These are phyloP conservation scores for Suillus spraguei DNA, from an alignment of 768 basidiomycete genomes.

Conservation along the genomic window DNA sequence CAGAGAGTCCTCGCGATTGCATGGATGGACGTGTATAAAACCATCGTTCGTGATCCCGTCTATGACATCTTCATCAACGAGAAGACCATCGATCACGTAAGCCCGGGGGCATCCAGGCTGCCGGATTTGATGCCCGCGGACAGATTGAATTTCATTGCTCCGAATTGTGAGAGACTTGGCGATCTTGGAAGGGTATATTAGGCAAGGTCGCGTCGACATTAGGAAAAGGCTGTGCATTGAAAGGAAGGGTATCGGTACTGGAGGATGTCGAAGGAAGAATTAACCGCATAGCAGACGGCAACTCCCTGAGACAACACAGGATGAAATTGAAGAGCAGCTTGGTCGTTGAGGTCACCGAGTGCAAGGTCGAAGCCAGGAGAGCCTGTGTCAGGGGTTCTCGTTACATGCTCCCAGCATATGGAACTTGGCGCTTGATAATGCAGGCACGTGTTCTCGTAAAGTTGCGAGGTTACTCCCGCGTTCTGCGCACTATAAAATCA, in stretches of 20 bases:
- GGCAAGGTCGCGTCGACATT: neutral
- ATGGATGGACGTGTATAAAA: neutral
- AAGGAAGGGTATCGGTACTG: neutral
- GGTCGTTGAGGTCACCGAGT: neutral
- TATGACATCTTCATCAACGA: neutral
- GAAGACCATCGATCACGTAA: neutral
- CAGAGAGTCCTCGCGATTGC: neutral
- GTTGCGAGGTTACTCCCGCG: neutral
- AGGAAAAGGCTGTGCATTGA: neutral
- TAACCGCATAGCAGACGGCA: neutral
- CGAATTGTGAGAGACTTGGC: neutral
- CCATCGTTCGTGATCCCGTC: neutral
- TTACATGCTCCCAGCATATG: neutral
- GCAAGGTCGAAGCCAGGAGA: neutral
- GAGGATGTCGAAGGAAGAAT: neutral
- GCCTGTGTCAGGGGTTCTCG: neutral
- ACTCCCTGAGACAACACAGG: neutral
- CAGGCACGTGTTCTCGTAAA: neutral
- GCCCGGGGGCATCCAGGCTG: neutral
- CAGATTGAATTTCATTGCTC: neutral
- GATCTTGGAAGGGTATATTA: neutral
- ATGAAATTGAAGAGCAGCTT: neutral
- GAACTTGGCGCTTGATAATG: neutral
- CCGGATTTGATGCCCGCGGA: neutral
- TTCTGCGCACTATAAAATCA: neutral